Percentiles rank a stretch among this genome's conserved stretches.
phyloP scores from a whole-genome alignment of 306 rosid genomes.

The Cucumis cinereus region DNA sequence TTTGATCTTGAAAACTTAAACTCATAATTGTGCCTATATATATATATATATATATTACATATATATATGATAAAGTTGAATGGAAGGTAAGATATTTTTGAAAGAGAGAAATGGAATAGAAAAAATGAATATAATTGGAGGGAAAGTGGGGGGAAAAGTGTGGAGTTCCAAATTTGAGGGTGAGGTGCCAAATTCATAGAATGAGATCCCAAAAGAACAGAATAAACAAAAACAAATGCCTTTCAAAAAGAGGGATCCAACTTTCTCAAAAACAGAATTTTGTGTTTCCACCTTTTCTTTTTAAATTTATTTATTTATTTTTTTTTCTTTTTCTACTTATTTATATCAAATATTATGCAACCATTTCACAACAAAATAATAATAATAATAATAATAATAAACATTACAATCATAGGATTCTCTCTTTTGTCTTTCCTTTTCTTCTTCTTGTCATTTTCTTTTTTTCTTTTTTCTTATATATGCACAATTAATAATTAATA shows the following conservation, averaged over 20 bases:
- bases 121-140: not conserved
- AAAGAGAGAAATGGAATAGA: too few species aligned
- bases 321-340: not conserved
- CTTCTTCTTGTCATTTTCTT: not conserved
- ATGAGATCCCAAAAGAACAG: not conserved
- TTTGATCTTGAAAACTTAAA: too few species aligned
- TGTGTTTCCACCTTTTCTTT: not conserved
- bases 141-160: not conserved
- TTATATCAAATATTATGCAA: not conserved
- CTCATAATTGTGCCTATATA: too few species aligned
- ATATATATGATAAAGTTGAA: too few species aligned
- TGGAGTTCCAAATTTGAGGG: not conserved
- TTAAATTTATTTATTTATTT: too few species aligned
- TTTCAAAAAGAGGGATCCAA: not conserved
- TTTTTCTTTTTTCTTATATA: not conserved
- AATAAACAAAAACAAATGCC: not conserved
- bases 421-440: not conserved
- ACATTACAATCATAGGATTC: constrained; percentile 3
- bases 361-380: not conserved
- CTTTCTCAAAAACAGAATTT: not conserved
- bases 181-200: not conserved
- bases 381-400: too few species aligned
- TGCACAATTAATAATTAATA: too few species aligned
- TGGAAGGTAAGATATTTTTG: too few species aligned
- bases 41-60: too few species aligned